These are phyloP conservation scores for Neonothopanus nambi DNA, from an alignment of 1,284 basidiomycete species.

Conservation along the genomic window DNA sequence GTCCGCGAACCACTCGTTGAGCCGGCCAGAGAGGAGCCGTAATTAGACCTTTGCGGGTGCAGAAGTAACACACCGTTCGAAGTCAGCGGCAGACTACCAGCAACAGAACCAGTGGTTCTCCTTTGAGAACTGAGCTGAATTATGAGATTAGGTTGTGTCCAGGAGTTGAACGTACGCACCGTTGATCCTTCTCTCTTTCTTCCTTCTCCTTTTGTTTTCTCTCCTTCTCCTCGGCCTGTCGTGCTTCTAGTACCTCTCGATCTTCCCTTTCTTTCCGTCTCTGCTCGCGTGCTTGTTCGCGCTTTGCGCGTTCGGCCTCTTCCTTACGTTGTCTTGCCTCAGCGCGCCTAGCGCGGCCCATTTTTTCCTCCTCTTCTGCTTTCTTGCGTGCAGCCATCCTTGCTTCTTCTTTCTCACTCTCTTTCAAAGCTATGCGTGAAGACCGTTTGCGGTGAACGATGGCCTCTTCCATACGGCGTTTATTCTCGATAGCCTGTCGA, in stretches of 20 bases:
- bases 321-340: conserved; percentile 68
- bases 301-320: conserved; percentile 57
- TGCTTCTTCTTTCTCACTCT: conserved; percentile 72
- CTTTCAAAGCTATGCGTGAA: conserved; percentile 76
- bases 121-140: not conserved
- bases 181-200: conserved; percentile 4
- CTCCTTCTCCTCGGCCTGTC: conserved; percentile 25
- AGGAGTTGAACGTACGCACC: conserved; percentile 19
- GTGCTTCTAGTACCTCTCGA: conserved; percentile 30
- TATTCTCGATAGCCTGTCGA: conserved; percentile 61
- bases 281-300: conserved; percentile 57
- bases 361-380: conserved; percentile 65
- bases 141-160: too few species aligned
- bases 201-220: conserved; percentile 12
- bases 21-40: conserved; percentile 12
- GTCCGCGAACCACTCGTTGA: conserved; percentile 43
- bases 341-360: conserved; percentile 57
- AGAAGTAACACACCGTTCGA: not conserved
- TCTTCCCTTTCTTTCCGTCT: conserved; percentile 53
- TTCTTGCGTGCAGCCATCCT: conserved; percentile 50
- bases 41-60: not conserved
- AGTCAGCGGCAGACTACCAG: not conserved
- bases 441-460: conserved; percentile 81
- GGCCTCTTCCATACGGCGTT: conserved; percentile 65
- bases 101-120: too few species aligned